These are phyloP conservation scores for Aspergillus asperescens DNA, from an alignment of 495 filamentous ascomycete genomes.

Conservation along the genomic window DNA sequence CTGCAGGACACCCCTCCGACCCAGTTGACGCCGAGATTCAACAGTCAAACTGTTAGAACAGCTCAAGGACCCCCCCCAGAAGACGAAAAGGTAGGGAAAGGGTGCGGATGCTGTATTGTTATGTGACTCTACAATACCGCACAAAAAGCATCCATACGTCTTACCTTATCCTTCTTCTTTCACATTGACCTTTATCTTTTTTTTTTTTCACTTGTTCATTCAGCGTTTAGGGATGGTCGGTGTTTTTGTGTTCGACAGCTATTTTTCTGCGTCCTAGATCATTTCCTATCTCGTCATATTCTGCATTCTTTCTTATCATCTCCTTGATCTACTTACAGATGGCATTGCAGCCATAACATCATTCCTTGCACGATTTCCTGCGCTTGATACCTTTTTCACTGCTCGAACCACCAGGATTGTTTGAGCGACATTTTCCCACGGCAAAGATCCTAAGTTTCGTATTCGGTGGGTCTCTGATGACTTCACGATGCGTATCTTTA, in stretches of 20 bases:
- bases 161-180: constrained; percentile 10
- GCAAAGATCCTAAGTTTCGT: not conserved
- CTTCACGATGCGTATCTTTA: not conserved
- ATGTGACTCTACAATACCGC: constrained; percentile 35
- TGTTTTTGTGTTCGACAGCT: constrained; percentile 31
- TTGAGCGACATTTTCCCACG: not conserved
- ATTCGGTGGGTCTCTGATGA: not conserved
- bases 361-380: constrained; percentile 16
- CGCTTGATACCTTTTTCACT: constrained; percentile 6
- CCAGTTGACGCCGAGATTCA: constrained; percentile 32
- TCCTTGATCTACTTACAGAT: constrained; percentile 5
- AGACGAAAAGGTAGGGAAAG: constrained; percentile 35
- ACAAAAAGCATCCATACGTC: constrained; percentile 1
- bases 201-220: constrained; percentile 25
- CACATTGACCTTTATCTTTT: constrained; percentile 21
- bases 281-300: constrained; percentile 15
- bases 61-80: constrained; percentile 27
- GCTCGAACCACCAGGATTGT: not conserved
- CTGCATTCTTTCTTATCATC: constrained; percentile 7
- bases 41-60: constrained; percentile 33
- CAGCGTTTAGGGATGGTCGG: constrained; percentile 28
- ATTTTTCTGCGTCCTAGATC: constrained; percentile 28
- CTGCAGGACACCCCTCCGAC: constrained; percentile 39
- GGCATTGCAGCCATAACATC: not conserved
- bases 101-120: constrained; percentile 50